These are phyloP conservation scores for Phoenix dactylifera DNA, from an alignment of 176 grass and related monocot species.

Conservation along the genomic window DNA sequence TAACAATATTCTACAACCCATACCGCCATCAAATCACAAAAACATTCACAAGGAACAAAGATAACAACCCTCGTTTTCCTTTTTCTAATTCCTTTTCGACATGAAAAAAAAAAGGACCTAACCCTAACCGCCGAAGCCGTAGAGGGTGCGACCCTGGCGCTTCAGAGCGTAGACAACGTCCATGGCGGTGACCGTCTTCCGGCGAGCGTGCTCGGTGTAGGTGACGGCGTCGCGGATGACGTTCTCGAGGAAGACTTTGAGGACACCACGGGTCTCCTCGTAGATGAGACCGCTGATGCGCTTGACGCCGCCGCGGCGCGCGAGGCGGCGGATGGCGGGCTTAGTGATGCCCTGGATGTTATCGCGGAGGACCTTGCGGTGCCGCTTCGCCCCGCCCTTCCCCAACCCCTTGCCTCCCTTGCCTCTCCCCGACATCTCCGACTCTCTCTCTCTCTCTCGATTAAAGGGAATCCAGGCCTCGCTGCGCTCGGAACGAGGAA, in stretches of 20 bases:
- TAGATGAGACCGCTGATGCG: conserved; percentile 23
- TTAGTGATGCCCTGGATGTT: conserved; percentile 47
- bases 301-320: conserved; percentile 35
- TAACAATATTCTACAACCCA: too few species aligned
- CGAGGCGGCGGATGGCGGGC: conserved; percentile 30
- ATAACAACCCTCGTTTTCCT: too few species aligned
- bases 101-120: too few species aligned
- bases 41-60: too few species aligned
- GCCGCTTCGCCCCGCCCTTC: conserved; percentile 22
- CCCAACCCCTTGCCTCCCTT: conserved; percentile 24
- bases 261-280: conserved; percentile 27
- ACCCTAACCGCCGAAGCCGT: too few species aligned
- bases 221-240: conserved; percentile 28
- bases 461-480: too few species aligned
- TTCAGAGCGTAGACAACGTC: conserved; percentile 13
- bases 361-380: conserved; percentile 14
- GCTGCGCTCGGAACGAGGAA: too few species aligned
- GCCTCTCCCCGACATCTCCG: not conserved
- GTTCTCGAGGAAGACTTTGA: conserved; percentile 28
- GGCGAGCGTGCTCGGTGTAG: conserved; percentile 27
- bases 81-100: too few species aligned
- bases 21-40: too few species aligned
- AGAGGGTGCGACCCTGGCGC: too few species aligned
- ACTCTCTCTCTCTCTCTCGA: too few species aligned
- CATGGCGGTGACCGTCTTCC: conserved; percentile 27